Base-by-base conservation (phyloP, 495 filamentous ascomycete species). In the Tirmania nivea region DNA sequence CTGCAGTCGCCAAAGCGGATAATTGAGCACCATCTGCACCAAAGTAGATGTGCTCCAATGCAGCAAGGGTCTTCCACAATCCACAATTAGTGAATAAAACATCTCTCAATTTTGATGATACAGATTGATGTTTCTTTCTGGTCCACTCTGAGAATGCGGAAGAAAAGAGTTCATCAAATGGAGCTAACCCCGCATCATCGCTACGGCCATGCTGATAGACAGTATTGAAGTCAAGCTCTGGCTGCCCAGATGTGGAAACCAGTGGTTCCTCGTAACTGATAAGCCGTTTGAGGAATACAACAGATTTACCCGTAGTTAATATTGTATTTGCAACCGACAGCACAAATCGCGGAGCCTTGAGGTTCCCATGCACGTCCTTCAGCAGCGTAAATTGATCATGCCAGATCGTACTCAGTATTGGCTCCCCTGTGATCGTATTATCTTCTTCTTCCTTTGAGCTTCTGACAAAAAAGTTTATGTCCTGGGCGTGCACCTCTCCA, bases 271-370 rank as follows among this genome's bases (percentile, higher is more conserved):
- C 58, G 45, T 71, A 72, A 34, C 68, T 68, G 31, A 69, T 73
- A 51, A 84, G 72, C 35, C 78, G 74, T 35, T 78, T 80, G 17
- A 94, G 66, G 50, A 96, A 83, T 1, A 90, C 77, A 56, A 86
- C 79, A 59, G 80, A 90, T 63, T 95, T 94, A 0, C 90, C 89
- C 5, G 84, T 80, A 0, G 78, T 85, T 54, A 94, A 86, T 21
- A 94, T 83, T 55, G 77, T 82, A 11, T 69, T 64, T 1, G 76
- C 77, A 1, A 78, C 74, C 1, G 77, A 70, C 39, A 78, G 76
- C 8, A 95, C 70, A 54, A 94, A 94, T 6, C 66, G 72, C 0
- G 88, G 89, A 10, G 80, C 77, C 59, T 79, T 76, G 1, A 83
- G 65, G 0, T 62, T 60, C 31, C 76, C 75, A 21, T 76, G 66